Evolutionary conservation across 768 basidiomycete genomes (phyloP).

Genomic region (Podaxis sp.): DNA sequence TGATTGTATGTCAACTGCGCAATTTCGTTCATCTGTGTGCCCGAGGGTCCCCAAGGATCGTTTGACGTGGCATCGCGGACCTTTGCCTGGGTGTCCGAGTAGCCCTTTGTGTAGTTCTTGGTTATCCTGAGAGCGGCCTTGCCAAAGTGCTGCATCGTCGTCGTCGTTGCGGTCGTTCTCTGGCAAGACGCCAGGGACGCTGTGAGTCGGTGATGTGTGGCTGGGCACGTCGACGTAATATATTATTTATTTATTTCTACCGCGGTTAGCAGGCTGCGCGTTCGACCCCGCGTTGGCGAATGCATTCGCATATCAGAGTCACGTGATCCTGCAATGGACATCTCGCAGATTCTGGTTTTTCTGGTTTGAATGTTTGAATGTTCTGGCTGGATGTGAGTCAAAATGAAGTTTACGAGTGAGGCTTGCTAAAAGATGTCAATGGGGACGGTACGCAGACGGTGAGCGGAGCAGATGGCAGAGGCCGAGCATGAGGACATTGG

Average conservation of each 20-base stretch:
- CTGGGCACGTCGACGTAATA: not conserved
- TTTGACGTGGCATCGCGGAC: conserved; percentile 96
- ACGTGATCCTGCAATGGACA: too few species aligned
- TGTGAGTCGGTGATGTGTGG: not conserved
- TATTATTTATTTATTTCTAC: not conserved
- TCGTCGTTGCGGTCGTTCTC: not conserved
- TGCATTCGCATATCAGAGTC: not conserved
- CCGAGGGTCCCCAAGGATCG: conserved; percentile 97
- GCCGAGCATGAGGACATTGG: too few species aligned
- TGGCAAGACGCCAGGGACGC: too few species aligned
- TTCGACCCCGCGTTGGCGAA: not conserved
- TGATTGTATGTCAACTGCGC: conserved; percentile 97
- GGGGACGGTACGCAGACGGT: too few species aligned
- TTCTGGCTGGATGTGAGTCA: too few species aligned
- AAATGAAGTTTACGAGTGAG: too few species aligned
- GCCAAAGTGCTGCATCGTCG: conserved; percentile 72
- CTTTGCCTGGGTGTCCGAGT: conserved; percentile 94
- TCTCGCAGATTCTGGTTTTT: too few species aligned
- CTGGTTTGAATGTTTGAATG: too few species aligned
- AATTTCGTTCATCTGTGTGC: conserved; percentile 98
- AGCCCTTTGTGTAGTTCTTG: conserved; percentile 95
- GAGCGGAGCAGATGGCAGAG: too few species aligned
- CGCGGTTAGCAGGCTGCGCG: not conserved
- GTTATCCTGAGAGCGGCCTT: conserved; percentile 84
- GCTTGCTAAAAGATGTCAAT: too few species aligned